A percentile compares a stretch with the other conserved stretches of the same genome.
Conservation (phyloP, 2,329 filamentous ascomycete species). For the Chaetomiaceae sp. region DNA sequence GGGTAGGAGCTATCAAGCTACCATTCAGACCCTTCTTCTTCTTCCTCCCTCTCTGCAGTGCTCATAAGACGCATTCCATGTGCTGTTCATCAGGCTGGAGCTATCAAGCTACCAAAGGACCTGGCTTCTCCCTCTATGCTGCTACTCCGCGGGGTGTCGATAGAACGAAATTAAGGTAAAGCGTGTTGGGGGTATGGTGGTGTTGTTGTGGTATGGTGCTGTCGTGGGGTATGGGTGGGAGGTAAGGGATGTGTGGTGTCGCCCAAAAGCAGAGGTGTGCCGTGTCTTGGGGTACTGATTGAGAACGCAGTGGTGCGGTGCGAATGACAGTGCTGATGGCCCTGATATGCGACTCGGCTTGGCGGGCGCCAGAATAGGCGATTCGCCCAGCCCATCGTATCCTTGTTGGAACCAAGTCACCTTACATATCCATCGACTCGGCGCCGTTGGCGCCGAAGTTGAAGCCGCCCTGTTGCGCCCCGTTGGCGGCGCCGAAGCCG, state of each 20-base stretch:
- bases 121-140: conserved; percentile 30
- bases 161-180: conserved; percentile 31
- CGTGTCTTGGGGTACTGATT: conserved; percentile 27
- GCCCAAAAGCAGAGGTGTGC: conserved; percentile 27
- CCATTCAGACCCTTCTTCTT: conserved; percentile 44
- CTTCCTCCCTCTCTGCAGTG: conserved; percentile 29
- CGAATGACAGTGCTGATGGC: neutral
- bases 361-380: neutral
- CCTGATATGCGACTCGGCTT: neutral
- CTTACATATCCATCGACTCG: conserved; percentile 64
- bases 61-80: conserved; percentile 29
- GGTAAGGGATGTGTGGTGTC: conserved; percentile 11
- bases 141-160: conserved; percentile 19
- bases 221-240: conserved; percentile 11
- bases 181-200: conserved; percentile 32
- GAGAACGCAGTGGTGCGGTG: conserved; percentile 4
- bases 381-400: neutral
- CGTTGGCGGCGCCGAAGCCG: conserved; percentile 61
- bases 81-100: conserved; percentile 49
- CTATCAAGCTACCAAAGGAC: conserved; percentile 62
- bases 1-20: conserved; percentile 49
- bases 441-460: conserved; percentile 74
- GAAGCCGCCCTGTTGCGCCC: conserved; percentile 71
- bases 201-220: conserved; percentile 7
- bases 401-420: neutral